Percentiles rank a stretch among this genome's conserved stretches.
Evolutionary conservation across 202 grass and related monocot species (phyloP).

Genomic region (Schoenoplectus triqueter): DNA sequence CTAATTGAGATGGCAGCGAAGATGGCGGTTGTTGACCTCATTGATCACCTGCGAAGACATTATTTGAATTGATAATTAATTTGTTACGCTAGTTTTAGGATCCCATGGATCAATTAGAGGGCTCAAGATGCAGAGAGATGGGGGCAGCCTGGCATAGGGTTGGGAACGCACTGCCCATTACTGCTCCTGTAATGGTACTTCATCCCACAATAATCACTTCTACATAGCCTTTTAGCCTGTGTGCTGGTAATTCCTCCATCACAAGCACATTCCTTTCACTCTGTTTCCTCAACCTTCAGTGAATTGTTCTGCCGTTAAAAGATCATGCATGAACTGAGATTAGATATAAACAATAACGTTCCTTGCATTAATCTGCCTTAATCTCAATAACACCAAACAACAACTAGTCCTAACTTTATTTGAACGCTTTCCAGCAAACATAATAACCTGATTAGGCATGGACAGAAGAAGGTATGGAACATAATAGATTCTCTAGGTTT

Average conservation of each 20-base stretch:
- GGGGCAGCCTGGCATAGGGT: not conserved
- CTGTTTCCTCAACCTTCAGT: not conserved
- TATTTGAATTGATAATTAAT: not conserved
- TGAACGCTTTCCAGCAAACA: no score
- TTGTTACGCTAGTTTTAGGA: not conserved
- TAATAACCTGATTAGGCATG: no score
- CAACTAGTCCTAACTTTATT: no score
- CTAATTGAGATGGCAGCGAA: not conserved
- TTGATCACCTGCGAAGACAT: conserved; percentile 13
- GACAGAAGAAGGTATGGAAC: not conserved
- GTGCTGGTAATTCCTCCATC: not conserved
- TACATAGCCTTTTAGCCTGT: conserved; percentile 11
- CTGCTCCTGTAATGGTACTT: not conserved
- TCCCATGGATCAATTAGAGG: not conserved
- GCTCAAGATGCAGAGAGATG: conserved; percentile 15
- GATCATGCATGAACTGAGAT: no score
- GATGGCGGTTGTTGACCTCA: not conserved
- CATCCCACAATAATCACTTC: not conserved
- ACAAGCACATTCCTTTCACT: not conserved
- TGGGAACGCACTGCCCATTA: conserved; percentile 2
- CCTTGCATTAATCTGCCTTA: not conserved
- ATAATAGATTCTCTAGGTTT: not conserved
- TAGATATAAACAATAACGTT: not conserved
- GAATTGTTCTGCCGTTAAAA: conserved; percentile 1
- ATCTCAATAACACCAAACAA: no score